These are phyloP conservation scores for Fusarium siculi DNA, from an alignment of 2,329 filamentous ascomycete species.

Conservation along the genomic window DNA sequence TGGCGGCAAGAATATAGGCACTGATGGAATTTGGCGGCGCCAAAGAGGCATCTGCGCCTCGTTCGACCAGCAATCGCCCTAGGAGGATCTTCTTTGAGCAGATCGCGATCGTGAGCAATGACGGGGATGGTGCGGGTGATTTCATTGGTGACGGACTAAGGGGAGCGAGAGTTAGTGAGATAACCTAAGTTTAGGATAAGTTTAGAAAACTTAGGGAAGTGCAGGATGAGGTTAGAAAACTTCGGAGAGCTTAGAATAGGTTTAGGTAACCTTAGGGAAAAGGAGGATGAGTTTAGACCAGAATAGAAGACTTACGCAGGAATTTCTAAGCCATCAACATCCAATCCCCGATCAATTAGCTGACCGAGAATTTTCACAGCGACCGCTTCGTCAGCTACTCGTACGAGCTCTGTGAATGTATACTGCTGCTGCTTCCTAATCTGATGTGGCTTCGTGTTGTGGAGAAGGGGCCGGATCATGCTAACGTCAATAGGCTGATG, in stretches of 20 bases:
- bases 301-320: not conserved
- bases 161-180: not conserved
- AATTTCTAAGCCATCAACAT: conserved; percentile 25
- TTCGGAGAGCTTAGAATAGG: not conserved
- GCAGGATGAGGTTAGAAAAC: not conserved
- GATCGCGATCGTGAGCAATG: conserved; percentile 31
- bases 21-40: conserved; percentile 15
- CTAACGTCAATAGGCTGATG: conserved; percentile 5
- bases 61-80: conserved; percentile 23
- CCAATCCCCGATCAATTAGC: conserved; percentile 26
- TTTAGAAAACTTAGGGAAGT: not conserved
- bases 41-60: conserved; percentile 32
- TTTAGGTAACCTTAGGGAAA: not conserved
- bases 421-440: conserved; percentile 23
- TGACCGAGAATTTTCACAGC: conserved; percentile 11
- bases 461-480: conserved; percentile 20
- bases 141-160: not conserved
- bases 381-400: not conserved
- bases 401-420: conserved; percentile 20
- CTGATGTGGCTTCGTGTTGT: conserved; percentile 10
- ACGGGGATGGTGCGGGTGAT: not conserved
- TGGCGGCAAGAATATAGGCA: conserved; percentile 24
- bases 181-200: not conserved
- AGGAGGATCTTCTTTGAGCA: conserved; percentile 2
- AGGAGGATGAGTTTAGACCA: not conserved